A percentile compares a stretch with the other conserved stretches of the same genome.
phyloP scores from a whole-genome alignment of 495 filamentous ascomycete species.

The Amorphotheca resinae region DNA sequence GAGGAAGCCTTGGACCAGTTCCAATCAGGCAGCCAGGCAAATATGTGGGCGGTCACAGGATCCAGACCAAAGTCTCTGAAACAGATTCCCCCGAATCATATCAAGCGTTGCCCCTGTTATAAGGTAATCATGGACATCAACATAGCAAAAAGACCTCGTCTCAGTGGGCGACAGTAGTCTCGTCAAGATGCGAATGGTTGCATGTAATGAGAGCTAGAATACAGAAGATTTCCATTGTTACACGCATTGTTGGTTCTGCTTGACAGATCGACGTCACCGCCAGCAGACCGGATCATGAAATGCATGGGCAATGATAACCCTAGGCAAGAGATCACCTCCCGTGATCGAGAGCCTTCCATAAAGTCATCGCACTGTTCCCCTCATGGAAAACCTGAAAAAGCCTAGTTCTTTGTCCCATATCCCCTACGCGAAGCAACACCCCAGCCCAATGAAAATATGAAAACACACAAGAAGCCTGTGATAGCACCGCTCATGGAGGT shows the following conservation, averaged over 20 bases:
- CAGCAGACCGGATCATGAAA: conserved; percentile 14
- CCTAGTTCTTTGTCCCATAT: conserved; percentile 16
- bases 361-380: conserved; percentile 14
- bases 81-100: too few relatives aligned
- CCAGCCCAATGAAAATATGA: conserved; percentile 33
- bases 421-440: conserved; percentile 30
- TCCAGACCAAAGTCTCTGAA: too few relatives aligned
- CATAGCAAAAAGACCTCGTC: too few relatives aligned
- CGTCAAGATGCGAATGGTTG: conserved; percentile 7
- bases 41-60: too few relatives aligned
- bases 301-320: conserved; percentile 17
- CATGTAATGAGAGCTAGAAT: conserved; percentile 18
- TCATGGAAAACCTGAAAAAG: conserved; percentile 12
- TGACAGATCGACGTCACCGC: conserved; percentile 13
- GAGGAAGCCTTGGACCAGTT: too few relatives aligned
- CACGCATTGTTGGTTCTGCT: conserved; percentile 6
- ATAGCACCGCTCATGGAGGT: conserved; percentile 16
- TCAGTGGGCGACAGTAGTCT: too few relatives aligned
- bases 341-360: conserved; percentile 15
- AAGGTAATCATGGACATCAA: too few relatives aligned
- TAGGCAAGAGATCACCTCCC: conserved; percentile 13
- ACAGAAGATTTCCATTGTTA: conserved; percentile 19
- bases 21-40: too few relatives aligned
- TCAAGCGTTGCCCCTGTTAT: too few relatives aligned
- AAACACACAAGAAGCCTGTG: conserved; percentile 21